Percentiles rank a stretch among this genome's conserved stretches.
phyloP scores from a whole-genome alignment of 805 yeast genomes.

The Yarrowia alimentaria region DNA sequence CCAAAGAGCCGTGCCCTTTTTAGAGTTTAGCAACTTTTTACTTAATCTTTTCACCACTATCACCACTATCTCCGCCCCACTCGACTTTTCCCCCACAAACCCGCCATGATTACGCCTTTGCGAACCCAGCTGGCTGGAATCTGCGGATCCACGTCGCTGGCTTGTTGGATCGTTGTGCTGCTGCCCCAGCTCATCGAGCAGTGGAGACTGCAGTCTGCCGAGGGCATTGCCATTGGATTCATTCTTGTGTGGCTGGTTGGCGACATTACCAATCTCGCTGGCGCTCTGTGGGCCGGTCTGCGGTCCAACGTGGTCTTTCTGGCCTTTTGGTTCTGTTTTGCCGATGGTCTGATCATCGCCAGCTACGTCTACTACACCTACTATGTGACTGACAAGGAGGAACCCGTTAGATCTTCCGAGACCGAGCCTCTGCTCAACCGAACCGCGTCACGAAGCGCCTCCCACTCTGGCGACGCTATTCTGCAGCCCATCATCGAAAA shows the following conservation, averaged over 20 bases:
- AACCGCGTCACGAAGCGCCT: no score
- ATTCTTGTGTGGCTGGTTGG: conserved; percentile 70
- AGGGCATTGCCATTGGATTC: conserved; percentile 70
- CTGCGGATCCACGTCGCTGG: conserved; percentile 67
- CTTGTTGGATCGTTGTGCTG: conserved; percentile 75
- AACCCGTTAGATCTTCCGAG: no score
- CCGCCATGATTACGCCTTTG: conserved; percentile 5
- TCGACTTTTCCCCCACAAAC: background rate
- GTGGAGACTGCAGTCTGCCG: conserved; percentile 69
- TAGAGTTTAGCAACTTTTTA: no score
- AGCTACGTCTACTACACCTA: conserved; percentile 56
- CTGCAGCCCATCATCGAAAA: conserved; percentile 45
- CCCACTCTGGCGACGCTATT: conserved; percentile 35
- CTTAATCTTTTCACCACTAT: no score
- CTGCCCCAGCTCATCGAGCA: conserved; percentile 79
- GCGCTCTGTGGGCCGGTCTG: conserved; percentile 67
- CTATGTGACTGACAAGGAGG: no score
- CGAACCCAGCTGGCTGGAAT: conserved; percentile 50
- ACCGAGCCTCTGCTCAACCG: conserved; percentile 35
- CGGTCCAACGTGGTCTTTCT: conserved; percentile 67
- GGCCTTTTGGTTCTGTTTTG: conserved; percentile 74
- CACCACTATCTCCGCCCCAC: no score
- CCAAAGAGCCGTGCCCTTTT: no score
- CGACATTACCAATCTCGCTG: conserved; percentile 64
- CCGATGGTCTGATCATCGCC: conserved; percentile 58